Conservation (phyloP, 225 moss, liverwort and hornwort genomes). For the Polytrichum commune region DNA sequence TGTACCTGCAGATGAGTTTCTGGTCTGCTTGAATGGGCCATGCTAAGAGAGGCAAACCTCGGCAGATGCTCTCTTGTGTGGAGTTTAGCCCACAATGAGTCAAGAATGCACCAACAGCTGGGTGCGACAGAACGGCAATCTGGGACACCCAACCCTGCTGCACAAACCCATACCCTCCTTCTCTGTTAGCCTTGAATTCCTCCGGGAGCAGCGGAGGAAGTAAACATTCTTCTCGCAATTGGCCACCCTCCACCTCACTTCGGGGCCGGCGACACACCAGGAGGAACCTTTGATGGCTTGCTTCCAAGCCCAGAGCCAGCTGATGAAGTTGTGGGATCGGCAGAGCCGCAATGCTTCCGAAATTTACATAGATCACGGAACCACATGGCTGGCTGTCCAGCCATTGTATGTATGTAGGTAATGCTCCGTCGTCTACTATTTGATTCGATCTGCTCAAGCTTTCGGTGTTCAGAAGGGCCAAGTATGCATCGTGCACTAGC, state of each 20-base stretch:
- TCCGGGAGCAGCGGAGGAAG: slow-evolving; percentile 29
- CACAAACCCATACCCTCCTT: slow-evolving; percentile 32
- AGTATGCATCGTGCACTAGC: slow-evolving; percentile 22
- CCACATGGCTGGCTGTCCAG: slow-evolving; percentile 28
- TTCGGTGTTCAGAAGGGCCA: slow-evolving; percentile 7
- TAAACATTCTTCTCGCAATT: neutral
- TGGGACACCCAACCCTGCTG: slow-evolving; percentile 50
- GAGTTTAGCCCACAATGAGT: slow-evolving; percentile 77
- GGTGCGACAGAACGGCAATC: slow-evolving; percentile 37
- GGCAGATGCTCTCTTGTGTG: slow-evolving; percentile 46
- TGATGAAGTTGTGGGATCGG: slow-evolving; percentile 29
- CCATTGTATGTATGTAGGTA: slow-evolving; percentile 31
- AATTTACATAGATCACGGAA: slow-evolving; percentile 48
- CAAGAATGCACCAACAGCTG: slow-evolving; percentile 52
- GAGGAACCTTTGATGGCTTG: slow-evolving; percentile 44
- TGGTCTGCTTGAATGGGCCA: slow-evolving; percentile 62
- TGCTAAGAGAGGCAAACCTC: slow-evolving; percentile 43
- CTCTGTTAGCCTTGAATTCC: slow-evolving; percentile 26
- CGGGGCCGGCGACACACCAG: slow-evolving; percentile 28
- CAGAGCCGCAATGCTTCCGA: slow-evolving; percentile 36
- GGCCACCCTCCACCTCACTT: neutral
- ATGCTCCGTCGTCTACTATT: neutral
- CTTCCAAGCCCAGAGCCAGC: slow-evolving; percentile 45
- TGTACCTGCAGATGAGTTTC: slow-evolving; percentile 31
- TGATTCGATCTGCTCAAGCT: neutral